phyloP scores from a whole-genome alignment of 495 filamentous ascomycete genomes.

The Xylaria acuta region DNA sequence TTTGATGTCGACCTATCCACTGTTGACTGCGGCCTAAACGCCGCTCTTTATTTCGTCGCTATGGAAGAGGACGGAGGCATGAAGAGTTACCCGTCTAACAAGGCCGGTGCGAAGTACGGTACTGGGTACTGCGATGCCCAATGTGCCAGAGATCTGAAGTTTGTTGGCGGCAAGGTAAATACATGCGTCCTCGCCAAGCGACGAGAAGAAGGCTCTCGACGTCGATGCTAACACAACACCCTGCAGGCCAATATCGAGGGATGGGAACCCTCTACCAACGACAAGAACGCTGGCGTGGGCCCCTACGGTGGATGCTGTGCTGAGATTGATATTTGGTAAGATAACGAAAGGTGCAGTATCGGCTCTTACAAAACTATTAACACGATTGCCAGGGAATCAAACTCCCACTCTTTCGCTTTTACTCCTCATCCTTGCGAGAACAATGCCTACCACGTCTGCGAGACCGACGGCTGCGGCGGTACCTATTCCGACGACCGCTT shows the following conservation, averaged over 20 bases:
- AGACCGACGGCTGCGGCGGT: conserved; percentile 55
- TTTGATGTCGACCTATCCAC: conserved; percentile 66
- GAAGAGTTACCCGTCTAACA: conserved; percentile 58
- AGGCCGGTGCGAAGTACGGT: conserved; percentile 67
- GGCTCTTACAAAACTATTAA: conserved; percentile 6
- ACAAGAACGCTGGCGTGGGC: conserved; percentile 65
- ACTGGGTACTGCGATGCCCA: conserved; percentile 67
- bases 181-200: neutral
- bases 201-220: neutral
- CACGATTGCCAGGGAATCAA: conserved; percentile 59
- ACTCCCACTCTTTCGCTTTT: conserved; percentile 65
- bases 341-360: neutral
- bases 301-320: conserved; percentile 72
- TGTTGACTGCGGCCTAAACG: conserved; percentile 62
- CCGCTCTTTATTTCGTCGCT: conserved; percentile 64
- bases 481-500: conserved; percentile 58
- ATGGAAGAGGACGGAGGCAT: conserved; percentile 64
- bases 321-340: conserved; percentile 72
- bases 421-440: conserved; percentile 73
- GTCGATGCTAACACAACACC: neutral
- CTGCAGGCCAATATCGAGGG: conserved; percentile 62
- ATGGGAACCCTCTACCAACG: conserved; percentile 64
- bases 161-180: conserved; percentile 53
- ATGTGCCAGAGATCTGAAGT: conserved; percentile 62
- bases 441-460: conserved; percentile 63